phyloP scores from a whole-genome alignment of 805 yeast species.

The Cyberlindnera misumaiensis region DNA sequence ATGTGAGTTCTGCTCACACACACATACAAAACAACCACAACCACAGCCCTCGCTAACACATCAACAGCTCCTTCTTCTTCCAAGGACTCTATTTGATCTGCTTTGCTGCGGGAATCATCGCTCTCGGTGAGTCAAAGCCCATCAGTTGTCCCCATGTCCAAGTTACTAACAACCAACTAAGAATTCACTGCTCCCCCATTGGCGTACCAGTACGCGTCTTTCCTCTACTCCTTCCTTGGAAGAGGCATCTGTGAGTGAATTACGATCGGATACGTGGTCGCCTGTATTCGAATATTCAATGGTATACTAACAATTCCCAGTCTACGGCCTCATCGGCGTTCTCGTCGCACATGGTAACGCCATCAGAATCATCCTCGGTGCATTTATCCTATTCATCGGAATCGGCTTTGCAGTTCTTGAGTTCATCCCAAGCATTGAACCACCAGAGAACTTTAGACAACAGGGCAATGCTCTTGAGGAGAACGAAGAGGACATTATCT shows the following conservation, averaged over 20 bases:
- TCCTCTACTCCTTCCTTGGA: slow-evolving; percentile 60
- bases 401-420: slow-evolving; percentile 54
- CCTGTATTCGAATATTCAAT: too few species aligned
- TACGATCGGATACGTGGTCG: too few species aligned
- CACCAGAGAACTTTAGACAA: slow-evolving; percentile 75
- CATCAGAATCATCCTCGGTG: slow-evolving; percentile 50
- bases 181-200: slow-evolving; percentile 45
- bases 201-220: slow-evolving; percentile 57
- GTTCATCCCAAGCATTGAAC: slow-evolving; percentile 65
- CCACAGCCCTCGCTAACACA: slow-evolving; percentile 12
- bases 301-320: slow-evolving; percentile 20
- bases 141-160: neutral
- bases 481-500: slow-evolving; percentile 30
- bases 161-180: slow-evolving; percentile 5
- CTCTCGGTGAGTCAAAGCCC: slow-evolving; percentile 33
- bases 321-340: slow-evolving; percentile 45
- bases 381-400: slow-evolving; percentile 56
- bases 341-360: slow-evolving; percentile 44
- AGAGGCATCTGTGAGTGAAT: slow-evolving; percentile 53
- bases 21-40: slow-evolving; percentile 12
- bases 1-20: slow-evolving; percentile 32
- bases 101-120: slow-evolving; percentile 48
- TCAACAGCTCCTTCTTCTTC: slow-evolving; percentile 33
- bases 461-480: slow-evolving; percentile 34
- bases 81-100: slow-evolving; percentile 51